Evolutionary conservation across 23 red algal species (phyloP).

Genomic region (Gracilaria vermiculophylla): DNA sequence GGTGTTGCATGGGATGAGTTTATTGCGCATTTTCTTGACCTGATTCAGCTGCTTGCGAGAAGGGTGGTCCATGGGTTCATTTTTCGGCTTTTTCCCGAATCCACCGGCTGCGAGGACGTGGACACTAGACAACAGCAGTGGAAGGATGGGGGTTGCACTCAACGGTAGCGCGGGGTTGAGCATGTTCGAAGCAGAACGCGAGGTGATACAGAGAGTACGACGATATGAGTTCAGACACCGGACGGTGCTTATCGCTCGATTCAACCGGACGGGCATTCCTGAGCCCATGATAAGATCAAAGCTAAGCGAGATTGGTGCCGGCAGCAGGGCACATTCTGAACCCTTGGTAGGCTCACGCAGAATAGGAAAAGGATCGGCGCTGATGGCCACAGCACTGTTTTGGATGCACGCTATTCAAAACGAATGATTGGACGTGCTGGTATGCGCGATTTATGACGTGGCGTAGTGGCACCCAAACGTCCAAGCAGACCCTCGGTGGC

Average conservation of each 20-base stretch:
- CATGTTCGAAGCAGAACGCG: not conserved
- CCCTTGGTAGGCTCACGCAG: not conserved
- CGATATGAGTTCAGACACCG: too few species aligned
- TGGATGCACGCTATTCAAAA: too few species aligned
- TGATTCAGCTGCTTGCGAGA: not conserved
- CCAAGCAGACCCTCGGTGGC: not conserved
- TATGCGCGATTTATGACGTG: not conserved
- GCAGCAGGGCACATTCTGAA: too few species aligned
- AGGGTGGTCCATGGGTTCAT: not conserved
- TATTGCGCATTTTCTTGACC: constrained; percentile 38
- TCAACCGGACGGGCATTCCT: too few species aligned
- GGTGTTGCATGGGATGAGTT: constrained; percentile 24
- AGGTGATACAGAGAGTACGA: too few species aligned
- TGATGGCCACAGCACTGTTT: not conserved
- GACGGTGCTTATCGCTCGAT: too few species aligned
- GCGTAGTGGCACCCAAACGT: not conserved
- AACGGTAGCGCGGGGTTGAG: not conserved
- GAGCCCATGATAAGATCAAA: too few species aligned
- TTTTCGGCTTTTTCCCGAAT: constrained; percentile 26
- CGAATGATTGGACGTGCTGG: not conserved
- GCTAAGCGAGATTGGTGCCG: not conserved
- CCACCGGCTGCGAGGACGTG: constrained; percentile 13
- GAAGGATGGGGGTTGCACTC: not conserved
- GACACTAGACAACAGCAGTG: not conserved
- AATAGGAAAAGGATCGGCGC: not conserved